Evolutionary conservation across 352 stramenopile genomes (phyloP), one percentile per base, ranked within the genome.

Genomic region (Pythium sukuiense): DNA sequence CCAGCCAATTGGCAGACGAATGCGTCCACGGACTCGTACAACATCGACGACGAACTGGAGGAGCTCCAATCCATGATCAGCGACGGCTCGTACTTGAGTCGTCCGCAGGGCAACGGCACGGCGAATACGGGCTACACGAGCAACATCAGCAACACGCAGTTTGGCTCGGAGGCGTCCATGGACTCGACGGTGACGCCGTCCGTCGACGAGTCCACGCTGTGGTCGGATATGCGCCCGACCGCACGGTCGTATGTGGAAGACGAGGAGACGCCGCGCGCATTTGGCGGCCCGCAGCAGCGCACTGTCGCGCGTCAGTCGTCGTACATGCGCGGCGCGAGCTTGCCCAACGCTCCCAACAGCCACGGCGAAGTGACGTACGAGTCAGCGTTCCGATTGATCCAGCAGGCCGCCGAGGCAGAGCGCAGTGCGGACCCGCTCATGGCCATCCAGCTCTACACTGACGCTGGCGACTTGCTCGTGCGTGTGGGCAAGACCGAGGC

Each of bases 311-410:
- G 30, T 16, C 37, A 52, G 33, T 4, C 18, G 24, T 61, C 52
- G 41, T 56, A 61, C 61, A 58, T 63, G 62, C 62, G 62, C 11
- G 29, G 46, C 26, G 4, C 56, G 20, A 59, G 35, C n/a, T 29
- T 60, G 32, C 56, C 57, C 14, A 57, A 49, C n/a, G 26, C 29
- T 6, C 18, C 16, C 5, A 65, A 65, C 11, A 12, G 48, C 24
- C 64, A 61, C n/a, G 64, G 64, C 8, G 63, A 76, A 16, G 67
- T 75, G 35, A 74, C 76, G 52, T 81, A 81, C 57, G 73, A 84
- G 55, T 70, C 71, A 3, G 76, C 76, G 5, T 84, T 84, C 55
- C 76, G 76, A 6, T 61, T 84, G 39, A 79, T 84, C 30, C 73
- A 84, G 49, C 71, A 76, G 41, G 76, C 76, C n/a, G 74, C 72